Evolutionary conservation across 768 basidiomycete genomes (phyloP), one percentile per base, ranked within the genome.

Genomic region (Termitomyces eurrhizus): DNA sequence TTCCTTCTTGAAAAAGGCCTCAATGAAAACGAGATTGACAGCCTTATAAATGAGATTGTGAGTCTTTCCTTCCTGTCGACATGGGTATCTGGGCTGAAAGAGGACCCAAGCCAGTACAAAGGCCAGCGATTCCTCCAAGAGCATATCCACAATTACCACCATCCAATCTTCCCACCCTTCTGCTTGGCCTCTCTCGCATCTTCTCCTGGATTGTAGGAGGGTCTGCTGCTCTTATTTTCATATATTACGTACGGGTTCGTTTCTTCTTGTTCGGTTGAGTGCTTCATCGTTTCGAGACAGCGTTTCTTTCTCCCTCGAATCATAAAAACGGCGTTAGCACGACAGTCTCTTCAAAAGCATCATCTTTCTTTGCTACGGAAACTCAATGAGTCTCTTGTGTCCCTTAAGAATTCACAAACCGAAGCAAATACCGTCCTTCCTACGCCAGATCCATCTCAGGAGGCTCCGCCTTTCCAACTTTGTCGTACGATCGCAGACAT

Each of bases 1-100:
- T 93, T 93, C 63, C 80, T 93, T 13, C 67, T 67, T 0, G 89
- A 90, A 65, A 92, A 92, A 66, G 91, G 90, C 1, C 74, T 93
- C 32, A 76, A 75, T n/a, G 78, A 80, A 4, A 55, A 50, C 11
- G 91, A 93, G 68, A 81, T 91, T 45, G 80, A 85, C 50, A 70
- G 69, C 0, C 74, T 92, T 21, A 69, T 92, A 49, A 79, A 75
- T 46, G 83, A 86, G 63, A 56, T 78, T 66, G 90, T 90, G 65
- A 49, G 81, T 70, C 11, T 39, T 48, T n/a, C 45, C 33, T 44
- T 37, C 26, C 11, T 7, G 13, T 33, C 24, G 29, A 14, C 26
- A 36, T 49, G 42, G n/a, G 21, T 13, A 29, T 14, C 18, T 59
- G 35, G 11, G 12, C 44, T 39, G 26, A 14, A 24, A 3, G 12